Evolutionary conservation across 768 basidiomycete genomes (phyloP).

Genomic region (Pulveroboletus frians): DNA sequence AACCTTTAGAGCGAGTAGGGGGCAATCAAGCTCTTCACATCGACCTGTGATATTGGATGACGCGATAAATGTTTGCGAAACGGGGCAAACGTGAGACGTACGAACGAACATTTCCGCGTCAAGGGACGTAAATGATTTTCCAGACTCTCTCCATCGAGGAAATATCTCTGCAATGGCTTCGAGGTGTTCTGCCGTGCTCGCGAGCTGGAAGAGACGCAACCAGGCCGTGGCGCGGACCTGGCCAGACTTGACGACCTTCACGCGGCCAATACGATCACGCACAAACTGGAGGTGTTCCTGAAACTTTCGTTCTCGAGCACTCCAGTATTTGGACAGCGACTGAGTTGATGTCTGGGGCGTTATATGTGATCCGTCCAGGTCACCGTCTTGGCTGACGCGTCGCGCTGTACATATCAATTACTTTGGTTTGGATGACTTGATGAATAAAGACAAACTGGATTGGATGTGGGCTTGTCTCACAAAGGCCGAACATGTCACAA

Average conservation of each 20-base stretch:
- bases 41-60: constrained; percentile 40
- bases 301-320: constrained; percentile 21
- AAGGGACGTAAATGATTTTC: constrained; percentile 34
- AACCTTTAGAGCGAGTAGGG: constrained; percentile 52
- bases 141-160: constrained; percentile 45
- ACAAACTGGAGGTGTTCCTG: constrained; percentile 24
- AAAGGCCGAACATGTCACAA: constrained; percentile 4
- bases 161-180: constrained; percentile 42
- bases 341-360: background rate
- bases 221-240: constrained; percentile 45
- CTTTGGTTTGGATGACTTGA: background rate
- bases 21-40: constrained; percentile 53
- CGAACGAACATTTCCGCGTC: constrained; percentile 51
- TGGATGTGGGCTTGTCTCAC: constrained; percentile 15
- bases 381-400: constrained; percentile 6
- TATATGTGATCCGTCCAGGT: constrained; percentile 4
- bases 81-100: constrained; percentile 27
- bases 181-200: constrained; percentile 46
- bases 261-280: constrained; percentile 25
- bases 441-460: constrained; percentile 17
- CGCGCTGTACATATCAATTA: constrained; percentile 13
- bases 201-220: constrained; percentile 48
- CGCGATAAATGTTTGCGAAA: background rate
- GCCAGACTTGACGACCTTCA: constrained; percentile 26
- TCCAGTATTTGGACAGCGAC: background rate